Evolutionary conservation across 2,329 filamentous ascomycete species (phyloP).

Genomic region (Botrytis byssoidea): DNA sequence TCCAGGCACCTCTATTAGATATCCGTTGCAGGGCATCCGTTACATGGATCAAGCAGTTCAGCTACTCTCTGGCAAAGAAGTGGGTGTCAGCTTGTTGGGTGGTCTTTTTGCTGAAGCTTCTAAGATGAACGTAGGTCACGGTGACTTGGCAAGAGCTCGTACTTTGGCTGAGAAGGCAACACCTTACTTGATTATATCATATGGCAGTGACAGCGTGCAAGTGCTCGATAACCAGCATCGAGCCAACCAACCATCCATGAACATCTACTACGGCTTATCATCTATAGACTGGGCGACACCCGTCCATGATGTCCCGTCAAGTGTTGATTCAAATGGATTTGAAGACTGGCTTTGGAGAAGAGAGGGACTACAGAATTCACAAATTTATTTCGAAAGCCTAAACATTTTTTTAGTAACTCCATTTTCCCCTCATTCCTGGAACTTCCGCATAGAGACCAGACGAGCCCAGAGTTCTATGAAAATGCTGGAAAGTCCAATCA

Average conservation of each 20-base stretch:
- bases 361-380: not conserved
- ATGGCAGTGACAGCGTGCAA: not conserved
- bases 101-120: not conserved
- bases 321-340: not conserved
- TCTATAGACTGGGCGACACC: not conserved
- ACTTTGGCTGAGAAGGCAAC: not conserved
- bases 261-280: not conserved
- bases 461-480: not conserved
- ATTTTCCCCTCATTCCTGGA: not conserved
- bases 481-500: too few relatives aligned
- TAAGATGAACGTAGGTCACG: not conserved
- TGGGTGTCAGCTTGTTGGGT: not conserved
- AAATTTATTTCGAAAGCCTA: not conserved
- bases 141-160: not conserved
- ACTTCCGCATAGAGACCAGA: not conserved
- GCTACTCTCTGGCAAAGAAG: not conserved
- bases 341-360: conserved; percentile 1
- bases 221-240: not conserved
- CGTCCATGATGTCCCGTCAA: not conserved
- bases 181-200: not conserved
- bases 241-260: not conserved
- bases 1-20: not conserved
- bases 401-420: not conserved
- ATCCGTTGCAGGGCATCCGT: not conserved
- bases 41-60: not conserved